Percentiles rank a stretch among this genome's conserved stretches.
Conservation (phyloP, 768 basidiomycete species). For the Auriscalpium orientale region DNA sequence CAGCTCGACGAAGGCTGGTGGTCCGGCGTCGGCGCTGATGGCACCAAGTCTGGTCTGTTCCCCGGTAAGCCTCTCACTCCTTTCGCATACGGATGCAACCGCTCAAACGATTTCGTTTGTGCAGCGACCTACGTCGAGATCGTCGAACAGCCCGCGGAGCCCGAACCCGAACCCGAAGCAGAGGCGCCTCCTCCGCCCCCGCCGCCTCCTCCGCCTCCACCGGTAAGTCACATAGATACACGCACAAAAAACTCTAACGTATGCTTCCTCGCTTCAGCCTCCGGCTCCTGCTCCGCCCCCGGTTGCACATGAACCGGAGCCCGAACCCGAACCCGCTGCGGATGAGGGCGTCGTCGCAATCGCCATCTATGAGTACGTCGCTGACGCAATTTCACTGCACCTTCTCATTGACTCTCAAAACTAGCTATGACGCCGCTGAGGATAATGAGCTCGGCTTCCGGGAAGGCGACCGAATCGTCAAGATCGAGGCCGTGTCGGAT, state of each 20-base stretch:
- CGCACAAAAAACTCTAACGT: background rate
- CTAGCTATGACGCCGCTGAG: slow-evolving; percentile 82
- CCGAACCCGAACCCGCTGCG: slow-evolving; percentile 37
- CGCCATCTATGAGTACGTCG: slow-evolving; percentile 58
- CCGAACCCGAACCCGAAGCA: slow-evolving; percentile 34
- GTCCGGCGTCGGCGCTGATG: slow-evolving; percentile 65
- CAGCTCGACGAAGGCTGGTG: slow-evolving; percentile 91
- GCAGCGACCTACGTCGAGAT: slow-evolving; percentile 69
- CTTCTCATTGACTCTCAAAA: slow-evolving; percentile 3
- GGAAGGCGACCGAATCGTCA: slow-evolving; percentile 72
- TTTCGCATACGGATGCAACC: background rate
- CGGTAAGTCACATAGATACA: slow-evolving; percentile 1
- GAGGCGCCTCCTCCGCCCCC: slow-evolving; percentile 34
- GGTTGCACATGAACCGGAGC: slow-evolving; percentile 38
- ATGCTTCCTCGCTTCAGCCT: slow-evolving; percentile 11
- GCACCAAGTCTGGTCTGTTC: slow-evolving; percentile 71
- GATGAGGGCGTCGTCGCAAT: slow-evolving; percentile 56
- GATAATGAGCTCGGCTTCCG: slow-evolving; percentile 86
- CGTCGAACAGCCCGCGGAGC: slow-evolving; percentile 40
- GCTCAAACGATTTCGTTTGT: slow-evolving; percentile 81
- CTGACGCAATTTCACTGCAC: background rate
- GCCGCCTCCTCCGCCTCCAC: slow-evolving; percentile 21
- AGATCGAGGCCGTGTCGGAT: slow-evolving; percentile 77
- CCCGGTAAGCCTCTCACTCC: slow-evolving; percentile 43
- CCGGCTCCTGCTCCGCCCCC: slow-evolving; percentile 33